phyloP scores from a whole-genome alignment of 2,329 filamentous ascomycete genomes.

The Bipolaris oryzae region DNA sequence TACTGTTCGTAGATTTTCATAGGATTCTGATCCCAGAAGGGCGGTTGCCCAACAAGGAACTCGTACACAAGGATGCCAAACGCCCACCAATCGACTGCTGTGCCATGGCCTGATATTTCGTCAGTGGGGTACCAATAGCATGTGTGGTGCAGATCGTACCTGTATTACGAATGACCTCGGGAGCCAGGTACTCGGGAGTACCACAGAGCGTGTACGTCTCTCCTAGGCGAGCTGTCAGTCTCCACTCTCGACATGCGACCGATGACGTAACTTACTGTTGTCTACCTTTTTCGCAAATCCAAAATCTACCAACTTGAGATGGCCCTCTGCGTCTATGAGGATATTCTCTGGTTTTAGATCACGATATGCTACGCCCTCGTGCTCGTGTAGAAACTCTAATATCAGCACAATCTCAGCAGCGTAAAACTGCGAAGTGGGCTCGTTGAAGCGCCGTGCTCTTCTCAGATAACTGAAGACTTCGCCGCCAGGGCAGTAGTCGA shows the following conservation, averaged over 20 bases:
- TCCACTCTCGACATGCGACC: no score
- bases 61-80: constrained; percentile 84
- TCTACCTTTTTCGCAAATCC: constrained; percentile 83
- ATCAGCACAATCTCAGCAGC: constrained; percentile 83
- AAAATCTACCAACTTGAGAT: constrained; percentile 84
- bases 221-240: constrained; percentile 43
- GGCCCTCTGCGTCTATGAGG: constrained; percentile 75
- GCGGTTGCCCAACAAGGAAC: constrained; percentile 82
- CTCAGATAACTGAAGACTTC: constrained; percentile 85
- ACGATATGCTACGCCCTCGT: constrained; percentile 79
- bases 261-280: constrained; percentile 51
- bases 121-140: constrained; percentile 21
- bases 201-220: constrained; percentile 86
- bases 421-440: constrained; percentile 79
- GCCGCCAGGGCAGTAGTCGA: constrained; percentile 82
- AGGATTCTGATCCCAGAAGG: constrained; percentile 85
- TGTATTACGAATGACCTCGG: constrained; percentile 84
- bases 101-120: constrained; percentile 59
- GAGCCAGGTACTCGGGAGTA: constrained; percentile 82
- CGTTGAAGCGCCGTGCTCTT: constrained; percentile 78
- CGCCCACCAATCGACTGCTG: constrained; percentile 87
- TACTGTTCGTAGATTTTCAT: constrained; percentile 82
- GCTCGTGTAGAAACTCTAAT: constrained; percentile 79
- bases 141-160: constrained; percentile 50
- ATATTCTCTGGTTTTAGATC: constrained; percentile 86